These are phyloP conservation scores for Mallotus japonicus DNA, from an alignment of 441 rosid species.

Conservation along the genomic window DNA sequence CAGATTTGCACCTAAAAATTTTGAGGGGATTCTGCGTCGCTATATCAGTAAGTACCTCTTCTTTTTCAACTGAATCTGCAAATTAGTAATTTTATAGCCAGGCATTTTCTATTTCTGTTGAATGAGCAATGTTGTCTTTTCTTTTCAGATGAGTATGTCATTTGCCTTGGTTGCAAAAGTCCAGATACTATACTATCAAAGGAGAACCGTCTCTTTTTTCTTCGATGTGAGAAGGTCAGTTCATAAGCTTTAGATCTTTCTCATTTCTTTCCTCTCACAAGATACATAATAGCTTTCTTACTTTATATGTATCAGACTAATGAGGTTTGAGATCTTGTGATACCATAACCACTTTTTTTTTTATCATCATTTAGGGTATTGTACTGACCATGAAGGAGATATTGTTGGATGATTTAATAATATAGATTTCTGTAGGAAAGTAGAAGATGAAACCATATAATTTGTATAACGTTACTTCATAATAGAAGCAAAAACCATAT, in stretches of 20 bases:
- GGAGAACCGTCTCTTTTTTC: constrained; percentile 71
- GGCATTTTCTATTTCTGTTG: neutral
- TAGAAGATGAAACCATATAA: neutral
- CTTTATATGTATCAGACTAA: neutral
- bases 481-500: neutral
- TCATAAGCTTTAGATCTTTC: neutral
- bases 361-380: neutral
- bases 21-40: constrained; percentile 65
- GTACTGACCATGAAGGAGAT: neutral
- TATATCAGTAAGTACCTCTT: constrained; percentile 52
- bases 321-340: too few species aligned
- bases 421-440: neutral
- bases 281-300: neutral
- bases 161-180: constrained; percentile 82
- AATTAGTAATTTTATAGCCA: neutral
- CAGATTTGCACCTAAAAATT: constrained; percentile 65
- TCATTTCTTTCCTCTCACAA: neutral
- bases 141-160: constrained; percentile 67
- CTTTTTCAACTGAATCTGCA: neutral
- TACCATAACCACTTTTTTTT: neutral
- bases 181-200: constrained; percentile 73
- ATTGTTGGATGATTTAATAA: neutral
- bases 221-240: constrained; percentile 76
- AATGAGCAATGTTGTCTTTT: neutral
- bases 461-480: neutral